A percentile compares a stretch with the other conserved stretches of the same genome.
phyloP scores from a whole-genome alignment of 441 rosid species.

The Pelargonium australe region DNA sequence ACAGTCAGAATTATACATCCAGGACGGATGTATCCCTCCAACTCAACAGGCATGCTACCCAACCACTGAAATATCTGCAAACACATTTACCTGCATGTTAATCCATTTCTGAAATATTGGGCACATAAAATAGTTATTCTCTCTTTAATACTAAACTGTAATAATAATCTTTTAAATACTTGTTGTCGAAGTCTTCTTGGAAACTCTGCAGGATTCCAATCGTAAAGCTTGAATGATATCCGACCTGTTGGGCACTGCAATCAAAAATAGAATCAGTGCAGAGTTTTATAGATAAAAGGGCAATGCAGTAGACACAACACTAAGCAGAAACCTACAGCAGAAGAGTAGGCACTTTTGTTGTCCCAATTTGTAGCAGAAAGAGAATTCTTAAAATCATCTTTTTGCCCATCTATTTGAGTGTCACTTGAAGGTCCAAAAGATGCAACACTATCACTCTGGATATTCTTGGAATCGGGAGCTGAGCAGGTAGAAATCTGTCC shows the following conservation, averaged over 20 bases:
- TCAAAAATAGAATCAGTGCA: constrained; percentile 25
- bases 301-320: constrained; percentile 13
- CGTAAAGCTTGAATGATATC: constrained; percentile 94
- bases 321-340: constrained; percentile 49
- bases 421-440: constrained; percentile 50
- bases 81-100: constrained; percentile 26
- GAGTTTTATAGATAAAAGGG: constrained; percentile 5
- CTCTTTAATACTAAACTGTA: constrained; percentile 55
- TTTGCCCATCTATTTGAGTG: constrained; percentile 40
- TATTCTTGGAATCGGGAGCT: constrained; percentile 43
- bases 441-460: constrained; percentile 50
- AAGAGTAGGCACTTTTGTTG: constrained; percentile 63
- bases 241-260: constrained; percentile 93
- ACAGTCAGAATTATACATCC: constrained; percentile 91
- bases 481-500: constrained; percentile 38
- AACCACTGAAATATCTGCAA: constrained; percentile 88
- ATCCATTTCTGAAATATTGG: constrained; percentile 25
- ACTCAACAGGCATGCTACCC: constrained; percentile 92
- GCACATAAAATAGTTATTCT: constrained; percentile 13
- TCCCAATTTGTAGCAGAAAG: constrained; percentile 56
- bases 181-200: constrained; percentile 98
- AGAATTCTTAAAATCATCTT: constrained; percentile 47
- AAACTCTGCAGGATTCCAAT: constrained; percentile 99
- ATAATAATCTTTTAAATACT: constrained; percentile 61
- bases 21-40: constrained; percentile 96